Evolutionary conservation across 2,329 filamentous ascomycete species (phyloP), one percentile per base, ranked within the genome.

Genomic region (Cladosporium oxysporum): DNA sequence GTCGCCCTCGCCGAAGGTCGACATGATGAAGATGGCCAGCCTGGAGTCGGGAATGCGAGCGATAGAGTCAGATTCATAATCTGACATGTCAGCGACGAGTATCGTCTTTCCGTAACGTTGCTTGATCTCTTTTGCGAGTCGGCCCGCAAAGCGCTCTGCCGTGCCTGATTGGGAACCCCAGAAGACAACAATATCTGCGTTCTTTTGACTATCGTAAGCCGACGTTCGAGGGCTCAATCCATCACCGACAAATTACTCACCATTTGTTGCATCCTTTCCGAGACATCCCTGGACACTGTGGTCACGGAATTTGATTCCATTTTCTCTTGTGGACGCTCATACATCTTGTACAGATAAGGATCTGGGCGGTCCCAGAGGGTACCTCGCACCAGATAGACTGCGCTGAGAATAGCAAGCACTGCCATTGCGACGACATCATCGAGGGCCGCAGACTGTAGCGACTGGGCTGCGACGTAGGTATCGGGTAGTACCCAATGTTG

Each of bases 131-230:
- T 77, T 75, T 4, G 76, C 76, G 0, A 83, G 71, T 5, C 76
- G 75, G 59, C 76, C 76, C 8, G 81, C 81, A 60, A 82, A 77
- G 11, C 76, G 75, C 67, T 83, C 80, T 0, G 81, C 79, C 0
- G 80, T 82, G 10, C 82, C 81, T 4, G 80, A 82, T 67, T 83
- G 81, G 1, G 81, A 83, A n/a, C 80, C 81, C 79, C 79, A 83
- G 73, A 83, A 81, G 41, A 83, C 76, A 26, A 82, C 78, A 47
- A 73, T 75, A 61, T 69, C 75, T 67, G 58, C 70, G 23, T 61
- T 49, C 60, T 60, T 55, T 21, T 3, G 18, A 6, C 3, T 23
- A 18, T 21, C 11, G 29, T 55, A 29, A 55, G 52, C 28, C 3
- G 18, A 6, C n/a, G 7, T 55, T 12, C 3, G 28, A n/a, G 31